These are phyloP conservation scores for Neoarthrinium moseri DNA, from an alignment of 2,329 filamentous ascomycete species.

Conservation along the genomic window DNA sequence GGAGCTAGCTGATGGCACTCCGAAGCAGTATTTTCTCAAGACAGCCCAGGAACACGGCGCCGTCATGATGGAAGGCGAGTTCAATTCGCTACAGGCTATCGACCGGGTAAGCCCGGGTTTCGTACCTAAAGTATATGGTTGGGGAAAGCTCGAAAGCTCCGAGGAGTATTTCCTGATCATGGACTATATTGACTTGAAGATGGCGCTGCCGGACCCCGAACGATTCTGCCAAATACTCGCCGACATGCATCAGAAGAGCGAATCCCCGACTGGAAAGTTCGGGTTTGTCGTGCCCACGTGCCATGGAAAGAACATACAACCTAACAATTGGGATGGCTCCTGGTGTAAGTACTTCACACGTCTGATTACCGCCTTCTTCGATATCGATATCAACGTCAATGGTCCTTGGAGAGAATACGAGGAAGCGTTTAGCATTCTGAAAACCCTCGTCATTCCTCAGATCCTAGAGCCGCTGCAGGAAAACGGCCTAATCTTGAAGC, in stretches of 20 bases:
- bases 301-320: slow-evolving; percentile 1
- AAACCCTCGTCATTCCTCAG: neutral
- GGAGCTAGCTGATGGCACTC: neutral
- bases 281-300: slow-evolving; percentile 1
- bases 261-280: slow-evolving; percentile 1
- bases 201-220: neutral
- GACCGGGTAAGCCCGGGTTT: neutral
- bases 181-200: neutral
- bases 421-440: neutral
- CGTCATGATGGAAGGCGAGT: slow-evolving; percentile 1
- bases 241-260: slow-evolving; percentile 3
- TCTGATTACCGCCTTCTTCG: neutral
- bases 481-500: slow-evolving; percentile 27
- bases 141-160: neutral
- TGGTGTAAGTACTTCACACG: neutral
- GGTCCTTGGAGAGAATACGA: neutral
- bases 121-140: neutral
- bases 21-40: neutral
- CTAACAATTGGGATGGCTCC: neutral
- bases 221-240: neutral
- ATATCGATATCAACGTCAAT: neutral
- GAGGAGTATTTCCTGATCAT: slow-evolving; percentile 2
- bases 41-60: neutral
- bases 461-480: slow-evolving; percentile 21
- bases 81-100: neutral